phyloP scores from a whole-genome alignment of 805 yeast species.

The Candida fluviatilis region DNA sequence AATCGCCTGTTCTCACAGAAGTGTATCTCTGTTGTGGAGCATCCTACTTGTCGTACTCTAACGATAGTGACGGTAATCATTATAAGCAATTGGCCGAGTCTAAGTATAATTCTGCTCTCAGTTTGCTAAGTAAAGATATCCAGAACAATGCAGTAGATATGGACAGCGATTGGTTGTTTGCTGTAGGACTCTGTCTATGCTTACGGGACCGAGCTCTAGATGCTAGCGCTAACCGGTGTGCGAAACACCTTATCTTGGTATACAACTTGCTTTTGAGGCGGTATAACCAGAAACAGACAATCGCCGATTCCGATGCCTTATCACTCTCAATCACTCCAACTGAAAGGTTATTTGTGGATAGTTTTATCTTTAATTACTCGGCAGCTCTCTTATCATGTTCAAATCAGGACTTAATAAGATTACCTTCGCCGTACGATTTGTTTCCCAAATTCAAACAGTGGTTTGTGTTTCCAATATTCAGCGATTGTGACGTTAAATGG shows the following conservation, averaged over 20 bases:
- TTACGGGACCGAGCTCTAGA: slow-evolving; percentile 5
- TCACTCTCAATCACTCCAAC: background rate
- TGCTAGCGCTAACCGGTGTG: slow-evolving; percentile 4
- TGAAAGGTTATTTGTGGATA: slow-evolving; percentile 6
- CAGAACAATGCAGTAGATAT: slow-evolving; percentile 2
- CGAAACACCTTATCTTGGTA: slow-evolving; percentile 5
- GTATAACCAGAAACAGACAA: background rate
- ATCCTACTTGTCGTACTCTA: slow-evolving; percentile 3
- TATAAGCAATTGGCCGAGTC: slow-evolving; percentile 4
- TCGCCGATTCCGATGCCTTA: background rate
- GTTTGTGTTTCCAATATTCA: slow-evolving; percentile 1
- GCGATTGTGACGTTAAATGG: slow-evolving; percentile 5
- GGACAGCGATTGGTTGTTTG: slow-evolving; percentile 6
- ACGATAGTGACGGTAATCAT: background rate
- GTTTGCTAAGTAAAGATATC: slow-evolving; percentile 3
- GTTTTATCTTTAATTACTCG: slow-evolving; percentile 5
- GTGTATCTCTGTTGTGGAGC: slow-evolving; percentile 7
- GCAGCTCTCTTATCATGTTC: slow-evolving; percentile 4
- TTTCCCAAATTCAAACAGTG: slow-evolving; percentile 4
- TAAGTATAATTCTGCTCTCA: slow-evolving; percentile 3
- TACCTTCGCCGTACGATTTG: slow-evolving; percentile 7
- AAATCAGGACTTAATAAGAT: slow-evolving; percentile 1
- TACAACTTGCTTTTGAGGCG: slow-evolving; percentile 4
- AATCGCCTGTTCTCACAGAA: slow-evolving; percentile 2
- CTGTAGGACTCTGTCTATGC: slow-evolving; percentile 6